Conservation (phyloP, 768 basidiomycete species). For the Hydnum rufescens region DNA sequence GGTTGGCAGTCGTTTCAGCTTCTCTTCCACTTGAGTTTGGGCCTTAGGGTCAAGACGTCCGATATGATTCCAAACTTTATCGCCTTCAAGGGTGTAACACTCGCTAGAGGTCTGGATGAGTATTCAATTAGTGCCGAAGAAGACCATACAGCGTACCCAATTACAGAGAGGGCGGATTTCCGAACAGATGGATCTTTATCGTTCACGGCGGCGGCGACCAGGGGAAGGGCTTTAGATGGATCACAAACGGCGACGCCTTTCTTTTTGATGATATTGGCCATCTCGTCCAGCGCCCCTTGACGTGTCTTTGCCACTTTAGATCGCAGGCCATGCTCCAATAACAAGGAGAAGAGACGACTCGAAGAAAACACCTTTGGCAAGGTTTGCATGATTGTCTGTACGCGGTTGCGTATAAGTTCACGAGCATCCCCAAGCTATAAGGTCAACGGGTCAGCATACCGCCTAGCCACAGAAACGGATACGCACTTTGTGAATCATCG, state of each 20-base stretch:
- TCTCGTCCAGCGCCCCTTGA: slow-evolving; percentile 68
- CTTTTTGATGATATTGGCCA: slow-evolving; percentile 54
- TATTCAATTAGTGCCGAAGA: background rate
- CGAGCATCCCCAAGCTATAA: slow-evolving; percentile 78
- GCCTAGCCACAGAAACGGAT: background rate
- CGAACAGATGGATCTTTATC: slow-evolving; percentile 82
- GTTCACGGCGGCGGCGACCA: slow-evolving; percentile 57
- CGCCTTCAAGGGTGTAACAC: slow-evolving; percentile 63
- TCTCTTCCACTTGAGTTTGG: slow-evolving; percentile 81
- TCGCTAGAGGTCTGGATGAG: slow-evolving; percentile 29
- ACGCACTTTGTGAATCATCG: slow-evolving; percentile 67
- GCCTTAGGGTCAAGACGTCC: slow-evolving; percentile 65
- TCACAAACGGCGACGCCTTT: slow-evolving; percentile 72
- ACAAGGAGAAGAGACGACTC: slow-evolving; percentile 72
- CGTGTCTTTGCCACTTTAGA: slow-evolving; percentile 85
- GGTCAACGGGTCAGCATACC: slow-evolving; percentile 1
- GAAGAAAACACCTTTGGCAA: slow-evolving; percentile 84
- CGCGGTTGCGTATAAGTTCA: slow-evolving; percentile 58
- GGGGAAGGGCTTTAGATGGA: slow-evolving; percentile 57
- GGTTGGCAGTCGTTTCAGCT: slow-evolving; percentile 61
- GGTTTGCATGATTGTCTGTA: slow-evolving; percentile 66
- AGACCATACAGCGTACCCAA: slow-evolving; percentile 38
- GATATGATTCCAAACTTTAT: slow-evolving; percentile 65
- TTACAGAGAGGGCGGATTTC: slow-evolving; percentile 61
- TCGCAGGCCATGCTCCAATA: slow-evolving; percentile 75